Evolutionary conservation across 1,284 basidiomycete genomes (phyloP), one percentile per base, ranked within the genome.

Genomic region (Peniophora sp.): DNA sequence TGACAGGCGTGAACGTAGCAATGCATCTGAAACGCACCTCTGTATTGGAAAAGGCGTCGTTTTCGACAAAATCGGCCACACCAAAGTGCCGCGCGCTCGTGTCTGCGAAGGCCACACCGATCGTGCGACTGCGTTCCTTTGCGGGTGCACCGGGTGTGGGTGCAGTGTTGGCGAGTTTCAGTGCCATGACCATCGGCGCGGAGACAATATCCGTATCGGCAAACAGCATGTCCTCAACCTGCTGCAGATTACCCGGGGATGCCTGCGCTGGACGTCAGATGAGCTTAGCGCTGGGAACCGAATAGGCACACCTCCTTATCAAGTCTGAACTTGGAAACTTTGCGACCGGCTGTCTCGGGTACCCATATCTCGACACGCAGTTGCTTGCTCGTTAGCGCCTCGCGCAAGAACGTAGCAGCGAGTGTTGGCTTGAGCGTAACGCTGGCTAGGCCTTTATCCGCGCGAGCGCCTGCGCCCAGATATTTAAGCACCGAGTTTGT

Each of bases 191-290:
- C 51, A 99, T 88, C 1, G 96, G 95, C 17, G 92, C 85, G 19
- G 88, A 80, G 2, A 86, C 69, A 25, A 97, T 76, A 63, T 98
- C 95, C 8, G 83, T 82, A 58, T 88, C 83, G 22, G 77, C 75
- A 65, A 99, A 99, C 11, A 99, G 77, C 17, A 99, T 72, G 58
- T 98, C 97, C 67, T 99, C 97, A 14, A 99, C 83, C 24, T 89
- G 85, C 62, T 92, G 89, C 10, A 99, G 70, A 65, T 99, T 99
- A 48, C 97, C 97, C 0, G 97, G 97, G 3, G 92, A 95, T 0
- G 94, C 94, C 85, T 91, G 35, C 41, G 43, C n/a, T 51, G 23
- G 27, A 48, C 12, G 35, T 16, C 45, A 9, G 35, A 47, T 51
- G 16, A 58, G 44, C 48, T 20, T 16, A 8, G 3, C 17, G 49